A percentile compares a stretch with the other conserved stretches of the same genome.
These are phyloP conservation scores for Brassica nigra DNA, from an alignment of 345 rosid genomes.

Conservation along the genomic window DNA sequence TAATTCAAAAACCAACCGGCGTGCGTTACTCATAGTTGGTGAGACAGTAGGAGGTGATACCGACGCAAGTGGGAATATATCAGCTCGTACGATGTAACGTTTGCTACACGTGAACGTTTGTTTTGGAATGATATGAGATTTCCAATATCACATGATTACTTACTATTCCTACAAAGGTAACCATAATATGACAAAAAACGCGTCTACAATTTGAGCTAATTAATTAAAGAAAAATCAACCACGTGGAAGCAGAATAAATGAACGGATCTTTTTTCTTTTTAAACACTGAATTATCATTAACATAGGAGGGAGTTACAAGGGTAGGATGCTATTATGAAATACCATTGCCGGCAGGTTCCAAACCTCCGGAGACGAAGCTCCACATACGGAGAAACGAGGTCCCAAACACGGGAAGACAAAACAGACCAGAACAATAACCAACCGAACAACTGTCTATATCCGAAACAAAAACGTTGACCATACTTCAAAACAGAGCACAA, in stretches of 20 bases:
- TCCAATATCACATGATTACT: constrained; percentile 30
- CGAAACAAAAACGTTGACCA: neutral
- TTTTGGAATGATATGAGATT: constrained; percentile 18
- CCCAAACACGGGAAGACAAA: neutral
- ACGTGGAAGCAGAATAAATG: neutral
- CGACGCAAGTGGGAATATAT: constrained; percentile 6
- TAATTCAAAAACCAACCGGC: neutral
- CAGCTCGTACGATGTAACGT: constrained; percentile 16
- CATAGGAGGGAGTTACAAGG: neutral
- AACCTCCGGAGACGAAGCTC: neutral
- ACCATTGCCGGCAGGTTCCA: neutral
- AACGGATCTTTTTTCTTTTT: neutral
- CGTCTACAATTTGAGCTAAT: neutral
- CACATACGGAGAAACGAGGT: neutral
- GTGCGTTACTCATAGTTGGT: constrained; percentile 6
- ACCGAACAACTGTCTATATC: neutral
- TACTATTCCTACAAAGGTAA: neutral
- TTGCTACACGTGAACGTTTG: constrained; percentile 25
- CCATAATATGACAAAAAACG: neutral
- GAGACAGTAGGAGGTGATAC: constrained; percentile 3
- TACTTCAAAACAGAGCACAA: neutral
- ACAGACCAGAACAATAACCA: neutral
- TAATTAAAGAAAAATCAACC: neutral
- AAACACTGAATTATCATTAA: neutral
- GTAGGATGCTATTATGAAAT: neutral